Conservation (phyloP, 352 stramenopile species). For the Phytophthora brassicae region DNA sequence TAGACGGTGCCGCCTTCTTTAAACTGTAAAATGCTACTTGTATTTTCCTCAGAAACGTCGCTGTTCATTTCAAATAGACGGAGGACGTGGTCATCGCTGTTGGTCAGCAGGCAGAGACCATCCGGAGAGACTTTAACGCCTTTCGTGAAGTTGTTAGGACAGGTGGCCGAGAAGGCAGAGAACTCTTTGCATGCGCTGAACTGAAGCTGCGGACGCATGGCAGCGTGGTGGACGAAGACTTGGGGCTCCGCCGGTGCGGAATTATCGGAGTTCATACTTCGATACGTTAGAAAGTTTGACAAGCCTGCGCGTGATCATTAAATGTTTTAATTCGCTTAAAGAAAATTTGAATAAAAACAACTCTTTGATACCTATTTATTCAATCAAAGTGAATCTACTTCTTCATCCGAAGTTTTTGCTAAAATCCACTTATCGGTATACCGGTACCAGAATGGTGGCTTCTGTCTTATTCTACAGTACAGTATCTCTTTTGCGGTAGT, state of each 20-base stretch:
- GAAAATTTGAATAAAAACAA: too few species aligned
- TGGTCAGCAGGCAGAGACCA: slow-evolving; percentile 85
- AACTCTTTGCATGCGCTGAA: slow-evolving; percentile 38
- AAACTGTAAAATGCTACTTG: slow-evolving; percentile 53
- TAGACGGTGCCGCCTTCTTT: slow-evolving; percentile 84
- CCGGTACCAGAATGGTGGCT: too few species aligned
- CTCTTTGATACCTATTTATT: too few species aligned
- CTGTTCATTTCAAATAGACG: slow-evolving; percentile 72
- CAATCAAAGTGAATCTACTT: too few species aligned
- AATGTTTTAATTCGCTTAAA: too few species aligned
- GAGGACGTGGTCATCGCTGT: slow-evolving; percentile 80
- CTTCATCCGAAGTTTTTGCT: too few species aligned
- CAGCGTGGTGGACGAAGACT: slow-evolving; percentile 14
- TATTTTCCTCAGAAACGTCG: slow-evolving; percentile 1
- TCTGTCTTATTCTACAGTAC: too few species aligned
- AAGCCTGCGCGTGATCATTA: too few species aligned
- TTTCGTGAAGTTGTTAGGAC: slow-evolving; percentile 77
- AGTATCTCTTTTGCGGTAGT: too few species aligned
- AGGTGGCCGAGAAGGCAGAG: slow-evolving; percentile 6
- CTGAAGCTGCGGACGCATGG: slow-evolving; percentile 22
- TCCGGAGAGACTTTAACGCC: slow-evolving; percentile 76
- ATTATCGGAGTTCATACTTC: background rate
- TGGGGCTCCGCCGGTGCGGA: background rate
- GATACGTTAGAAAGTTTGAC: too few species aligned
- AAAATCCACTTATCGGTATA: too few species aligned